These are phyloP conservation scores for Stromatinia cepivora DNA, from an alignment of 2,329 filamentous ascomycete genomes.

Conservation along the genomic window DNA sequence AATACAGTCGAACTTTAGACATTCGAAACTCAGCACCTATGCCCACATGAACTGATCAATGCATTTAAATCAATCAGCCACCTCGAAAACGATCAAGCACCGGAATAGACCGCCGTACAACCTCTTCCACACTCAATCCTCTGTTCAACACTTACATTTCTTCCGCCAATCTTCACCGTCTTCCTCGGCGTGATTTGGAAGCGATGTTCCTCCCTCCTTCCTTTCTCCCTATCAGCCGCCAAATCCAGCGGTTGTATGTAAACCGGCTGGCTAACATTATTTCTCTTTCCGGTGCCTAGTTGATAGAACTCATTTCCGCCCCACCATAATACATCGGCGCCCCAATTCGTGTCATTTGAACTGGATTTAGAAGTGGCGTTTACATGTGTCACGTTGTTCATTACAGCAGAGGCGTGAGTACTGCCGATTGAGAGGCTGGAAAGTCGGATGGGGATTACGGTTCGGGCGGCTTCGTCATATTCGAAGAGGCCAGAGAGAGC, in stretches of 20 bases:
- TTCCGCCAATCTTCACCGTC: slow-evolving; percentile 67
- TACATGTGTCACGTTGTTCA: slow-evolving; percentile 77
- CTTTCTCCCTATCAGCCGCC: slow-evolving; percentile 59
- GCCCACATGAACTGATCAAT: neutral
- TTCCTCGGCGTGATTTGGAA: slow-evolving; percentile 79
- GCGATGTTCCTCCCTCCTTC: slow-evolving; percentile 67
- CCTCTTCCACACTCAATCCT: slow-evolving; percentile 82
- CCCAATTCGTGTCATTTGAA: slow-evolving; percentile 79
- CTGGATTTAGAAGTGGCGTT: slow-evolving; percentile 41
- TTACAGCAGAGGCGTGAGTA: slow-evolving; percentile 78
- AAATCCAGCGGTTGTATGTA: slow-evolving; percentile 78
- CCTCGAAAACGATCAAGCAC: slow-evolving; percentile 32
- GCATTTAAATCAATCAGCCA: neutral
- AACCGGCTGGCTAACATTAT: slow-evolving; percentile 71
- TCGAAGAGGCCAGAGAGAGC: slow-evolving; percentile 80
- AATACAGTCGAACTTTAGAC: neutral
- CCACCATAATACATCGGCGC: slow-evolving; percentile 88
- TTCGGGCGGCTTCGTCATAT: slow-evolving; percentile 73
- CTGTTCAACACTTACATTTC: slow-evolving; percentile 78
- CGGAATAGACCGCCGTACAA: slow-evolving; percentile 81
- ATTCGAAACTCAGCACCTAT: neutral
- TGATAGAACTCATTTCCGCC: slow-evolving; percentile 94
- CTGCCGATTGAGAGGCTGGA: slow-evolving; percentile 71
- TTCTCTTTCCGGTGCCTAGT: slow-evolving; percentile 86
- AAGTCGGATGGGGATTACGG: slow-evolving; percentile 74